Evolutionary conservation across 208 protist species (phyloP), one percentile per base, ranked within the genome.

Genomic region (Trypanosoma congolense): DNA sequence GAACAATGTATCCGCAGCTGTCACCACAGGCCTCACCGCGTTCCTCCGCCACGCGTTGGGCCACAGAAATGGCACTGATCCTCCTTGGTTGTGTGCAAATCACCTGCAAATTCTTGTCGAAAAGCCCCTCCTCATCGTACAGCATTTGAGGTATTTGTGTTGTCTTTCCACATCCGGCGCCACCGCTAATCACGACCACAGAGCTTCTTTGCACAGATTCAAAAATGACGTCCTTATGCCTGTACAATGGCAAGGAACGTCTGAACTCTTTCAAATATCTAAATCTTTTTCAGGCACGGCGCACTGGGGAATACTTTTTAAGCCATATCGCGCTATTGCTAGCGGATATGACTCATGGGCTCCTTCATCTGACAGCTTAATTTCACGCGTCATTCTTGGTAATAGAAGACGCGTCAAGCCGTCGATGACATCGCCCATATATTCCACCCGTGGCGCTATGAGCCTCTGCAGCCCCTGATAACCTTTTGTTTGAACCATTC

Each of bases 131-230:
- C 1, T 76, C 33, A 55, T 93, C 82, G 44, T 80, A 78, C 18
- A 93, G 60, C 25, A 91, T 42, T 59, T 95, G 88, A 21, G 91
- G 85, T 45, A 97, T 92, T 74, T 97, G 93, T 16, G 96, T 99
- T 4, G 92, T 98, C 65, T 99, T 99, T 33, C 98, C 97, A 29
- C 90, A 98, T 25, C 98, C 98, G 2, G 98, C 99, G 50, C 98
- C 97, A 28, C 97, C 97, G 52, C 97, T 94, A 4, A 99, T 74
- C 31, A 96, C 59, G 31, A 87, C 57, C 2, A 92, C 78, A 56
- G 70, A 60, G 38, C 83, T 90, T 0, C 72, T 50, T 19, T 58
- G 56, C n/a, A 96, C 68, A 14, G 71, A 56, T 26, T 67, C 41
- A 47, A 93, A 49, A 38, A 96, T 87, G 19, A 84, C 61, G 26